A percentile compares a stretch with the other conserved stretches of the same genome.
Evolutionary conservation across 169 alveolate genomes (phyloP).

Genomic region (Plasmodium fragile): DNA sequence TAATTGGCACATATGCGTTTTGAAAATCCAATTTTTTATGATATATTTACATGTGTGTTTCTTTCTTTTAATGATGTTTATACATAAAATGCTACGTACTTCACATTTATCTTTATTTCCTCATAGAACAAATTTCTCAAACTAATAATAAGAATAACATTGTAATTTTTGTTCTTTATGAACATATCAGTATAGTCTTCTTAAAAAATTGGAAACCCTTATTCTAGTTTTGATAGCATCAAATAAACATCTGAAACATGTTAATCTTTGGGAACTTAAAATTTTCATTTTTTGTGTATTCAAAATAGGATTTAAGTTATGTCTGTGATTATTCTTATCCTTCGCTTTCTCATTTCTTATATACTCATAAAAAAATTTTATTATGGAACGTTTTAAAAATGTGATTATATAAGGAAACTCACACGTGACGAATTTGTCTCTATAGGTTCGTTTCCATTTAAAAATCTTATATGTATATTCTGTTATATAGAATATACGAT

Average conservation of each 20-base stretch:
- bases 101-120: not conserved
- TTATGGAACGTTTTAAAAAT: not conserved
- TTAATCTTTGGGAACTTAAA: not conserved
- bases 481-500: not conserved
- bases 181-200: not conserved
- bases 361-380: not conserved
- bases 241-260: not conserved
- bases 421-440: not conserved
- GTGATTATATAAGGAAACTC: not conserved
- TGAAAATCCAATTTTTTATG: not conserved
- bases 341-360: not conserved
- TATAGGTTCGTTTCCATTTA: not conserved
- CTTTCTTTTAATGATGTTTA: not conserved
- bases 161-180: not conserved
- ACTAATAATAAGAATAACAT: not conserved
- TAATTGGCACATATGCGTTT: not conserved
- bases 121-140: not conserved
- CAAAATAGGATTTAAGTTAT: constrained; percentile 2
- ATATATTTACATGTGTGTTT: not conserved
- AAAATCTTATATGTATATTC: not conserved
- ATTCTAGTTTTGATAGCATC: not conserved
- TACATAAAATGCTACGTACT: not conserved
- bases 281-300: not conserved
- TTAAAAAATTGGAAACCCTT: not conserved
- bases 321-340: not conserved